Conservation (phyloP, 2,329 filamentous ascomycete species). For the Colletotrichum lentis region DNA sequence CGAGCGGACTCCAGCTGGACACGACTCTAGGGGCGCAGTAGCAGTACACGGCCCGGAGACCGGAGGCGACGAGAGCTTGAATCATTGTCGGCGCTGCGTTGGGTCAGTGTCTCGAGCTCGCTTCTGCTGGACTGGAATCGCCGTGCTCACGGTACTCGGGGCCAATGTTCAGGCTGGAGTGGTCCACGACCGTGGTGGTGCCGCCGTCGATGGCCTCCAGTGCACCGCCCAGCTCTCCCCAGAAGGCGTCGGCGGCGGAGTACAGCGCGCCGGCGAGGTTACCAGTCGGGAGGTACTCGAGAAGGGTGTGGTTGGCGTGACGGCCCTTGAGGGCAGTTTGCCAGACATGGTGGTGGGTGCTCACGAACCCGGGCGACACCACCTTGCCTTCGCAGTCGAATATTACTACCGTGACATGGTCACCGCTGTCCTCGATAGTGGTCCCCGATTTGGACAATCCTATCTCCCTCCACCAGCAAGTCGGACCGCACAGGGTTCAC, state of each 20-base stretch:
- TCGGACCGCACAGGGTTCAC: background rate
- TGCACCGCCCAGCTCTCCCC: slow-evolving; percentile 53
- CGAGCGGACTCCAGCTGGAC: slow-evolving; percentile 44
- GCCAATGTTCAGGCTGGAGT: slow-evolving; percentile 34
- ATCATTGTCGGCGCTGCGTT: slow-evolving; percentile 46
- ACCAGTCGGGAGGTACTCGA: slow-evolving; percentile 42
- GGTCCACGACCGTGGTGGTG: slow-evolving; percentile 48
- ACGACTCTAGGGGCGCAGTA: slow-evolving; percentile 48
- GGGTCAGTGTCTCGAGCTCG: background rate
- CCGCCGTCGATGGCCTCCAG: slow-evolving; percentile 53
- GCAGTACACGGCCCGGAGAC: slow-evolving; percentile 56
- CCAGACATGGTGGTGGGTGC: slow-evolving; percentile 57
- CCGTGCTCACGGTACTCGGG: slow-evolving; percentile 17
- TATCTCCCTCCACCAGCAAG: slow-evolving; percentile 1
- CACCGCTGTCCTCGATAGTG: slow-evolving; percentile 46
- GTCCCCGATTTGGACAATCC: slow-evolving; percentile 47
- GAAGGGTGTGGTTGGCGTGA: slow-evolving; percentile 41
- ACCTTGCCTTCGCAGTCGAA: slow-evolving; percentile 53
- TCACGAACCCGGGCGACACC: slow-evolving; percentile 53
- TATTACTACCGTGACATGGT: slow-evolving; percentile 41
- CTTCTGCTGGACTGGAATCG: too few species aligned
- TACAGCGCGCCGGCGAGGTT: slow-evolving; percentile 42
- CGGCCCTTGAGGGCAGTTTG: slow-evolving; percentile 47
- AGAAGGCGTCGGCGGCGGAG: slow-evolving; percentile 53
- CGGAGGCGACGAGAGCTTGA: slow-evolving; percentile 50